phyloP scores from a whole-genome alignment of 2,329 filamentous ascomycete species.

The Fusarium xylarioides region DNA sequence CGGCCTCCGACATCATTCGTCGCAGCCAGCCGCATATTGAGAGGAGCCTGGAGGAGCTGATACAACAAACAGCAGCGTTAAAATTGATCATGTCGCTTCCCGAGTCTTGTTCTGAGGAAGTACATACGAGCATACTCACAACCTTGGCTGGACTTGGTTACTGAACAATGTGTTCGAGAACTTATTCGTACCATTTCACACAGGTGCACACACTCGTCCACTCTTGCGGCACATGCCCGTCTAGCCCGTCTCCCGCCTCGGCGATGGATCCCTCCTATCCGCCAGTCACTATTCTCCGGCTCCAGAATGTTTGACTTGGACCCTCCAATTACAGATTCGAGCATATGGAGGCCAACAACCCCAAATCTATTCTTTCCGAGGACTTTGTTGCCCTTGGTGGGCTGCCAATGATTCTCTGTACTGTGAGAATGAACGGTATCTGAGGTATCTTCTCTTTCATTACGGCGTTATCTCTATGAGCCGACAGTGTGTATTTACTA shows the following conservation, averaged over 20 bases:
- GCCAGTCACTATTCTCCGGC: slow-evolving; percentile 18
- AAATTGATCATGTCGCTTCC: background rate
- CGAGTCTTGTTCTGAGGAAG: background rate
- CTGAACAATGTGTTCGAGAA: slow-evolving; percentile 3
- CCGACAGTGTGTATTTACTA: background rate
- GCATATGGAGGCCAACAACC: slow-evolving; percentile 4
- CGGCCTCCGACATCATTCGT: slow-evolving; percentile 30
- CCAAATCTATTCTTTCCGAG: slow-evolving; percentile 9
- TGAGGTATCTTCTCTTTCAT: background rate
- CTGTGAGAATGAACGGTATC: background rate
- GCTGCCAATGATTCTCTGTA: background rate
- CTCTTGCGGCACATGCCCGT: slow-evolving; percentile 18
- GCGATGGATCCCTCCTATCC: slow-evolving; percentile 29
- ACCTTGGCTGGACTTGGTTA: background rate
- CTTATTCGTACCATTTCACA: slow-evolving; percentile 4
- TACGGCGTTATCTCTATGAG: background rate
- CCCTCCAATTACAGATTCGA: slow-evolving; percentile 24
- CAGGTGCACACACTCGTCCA: slow-evolving; percentile 6
- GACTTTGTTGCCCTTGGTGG: background rate
- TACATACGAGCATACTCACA: background rate
- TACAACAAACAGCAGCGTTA: slow-evolving; percentile 1
- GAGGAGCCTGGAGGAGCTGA: background rate
- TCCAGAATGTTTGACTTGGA: slow-evolving; percentile 20
- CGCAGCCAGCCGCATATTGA: slow-evolving; percentile 11
- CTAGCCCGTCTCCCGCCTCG: slow-evolving; percentile 22